These are phyloP conservation scores for Aurantiochytrium sp. DNA, from an alignment of 108 stramenopile species.

Conservation along the genomic window DNA sequence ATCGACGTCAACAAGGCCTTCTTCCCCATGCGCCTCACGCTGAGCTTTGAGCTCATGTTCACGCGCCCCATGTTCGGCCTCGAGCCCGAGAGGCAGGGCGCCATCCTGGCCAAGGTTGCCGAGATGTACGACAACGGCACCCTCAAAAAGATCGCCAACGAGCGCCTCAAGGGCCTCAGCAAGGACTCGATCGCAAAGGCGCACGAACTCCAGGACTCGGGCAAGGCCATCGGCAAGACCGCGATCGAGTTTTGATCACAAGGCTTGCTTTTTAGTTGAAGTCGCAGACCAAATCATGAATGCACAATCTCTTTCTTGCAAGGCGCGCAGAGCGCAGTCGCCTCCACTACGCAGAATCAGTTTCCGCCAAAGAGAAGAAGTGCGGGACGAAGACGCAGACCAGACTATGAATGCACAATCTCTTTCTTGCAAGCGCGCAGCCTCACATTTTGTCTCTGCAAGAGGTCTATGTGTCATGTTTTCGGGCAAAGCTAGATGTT, in stretches of 20 bases:
- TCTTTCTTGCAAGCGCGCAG: too few species aligned
- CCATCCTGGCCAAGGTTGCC: not conserved
- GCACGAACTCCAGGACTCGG: not conserved
- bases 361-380: too few species aligned
- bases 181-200: not conserved
- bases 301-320: too few species aligned
- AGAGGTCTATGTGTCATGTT: too few species aligned
- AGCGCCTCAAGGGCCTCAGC: not conserved
- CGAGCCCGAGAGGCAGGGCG: not conserved
- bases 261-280: not conserved
- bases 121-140: not conserved
- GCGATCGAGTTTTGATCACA: not conserved
- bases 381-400: too few species aligned
- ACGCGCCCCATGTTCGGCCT: not conserved
- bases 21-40: not conserved
- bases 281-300: too few species aligned
- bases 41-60: conserved; percentile 15
- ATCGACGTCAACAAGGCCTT: not conserved
- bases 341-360: too few species aligned
- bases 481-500: too few species aligned
- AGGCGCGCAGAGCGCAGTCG: too few species aligned
- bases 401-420: too few species aligned
- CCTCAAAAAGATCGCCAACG: not conserved
- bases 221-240: conserved; percentile 10
- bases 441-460: too few species aligned